These are phyloP conservation scores for Ceratocystis huliohia DNA, from an alignment of 2,329 filamentous ascomycete species.

Conservation along the genomic window DNA sequence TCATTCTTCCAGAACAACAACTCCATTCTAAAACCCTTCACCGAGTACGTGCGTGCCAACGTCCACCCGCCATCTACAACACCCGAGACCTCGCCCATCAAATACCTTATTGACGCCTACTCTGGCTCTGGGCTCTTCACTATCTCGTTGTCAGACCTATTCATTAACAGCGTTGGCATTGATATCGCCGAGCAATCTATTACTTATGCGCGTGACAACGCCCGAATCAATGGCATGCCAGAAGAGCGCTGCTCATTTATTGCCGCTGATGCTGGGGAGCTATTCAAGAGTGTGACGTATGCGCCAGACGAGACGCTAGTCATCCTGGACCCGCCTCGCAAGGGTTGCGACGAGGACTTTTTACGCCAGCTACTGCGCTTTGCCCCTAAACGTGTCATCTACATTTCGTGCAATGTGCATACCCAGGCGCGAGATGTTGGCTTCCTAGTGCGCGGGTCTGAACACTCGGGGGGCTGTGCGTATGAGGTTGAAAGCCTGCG, in stretches of 20 bases:
- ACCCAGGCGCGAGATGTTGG: constrained; percentile 92
- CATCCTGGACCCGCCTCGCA: constrained; percentile 92
- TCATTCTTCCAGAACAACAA: constrained; percentile 99
- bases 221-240: constrained; percentile 57
- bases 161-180: constrained; percentile 76
- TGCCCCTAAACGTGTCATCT: constrained; percentile 67
- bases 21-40: constrained; percentile 80
- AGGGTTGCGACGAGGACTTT: constrained; percentile 83
- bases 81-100: constrained; percentile 38
- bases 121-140: constrained; percentile 96
- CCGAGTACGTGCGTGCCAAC: constrained; percentile 69
- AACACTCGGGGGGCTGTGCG: constrained; percentile 29
- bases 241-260: constrained; percentile 65
- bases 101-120: constrained; percentile 93
- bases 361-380: constrained; percentile 67
- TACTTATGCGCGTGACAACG: constrained; percentile 64
- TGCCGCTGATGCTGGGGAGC: constrained; percentile 69
- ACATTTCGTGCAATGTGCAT: constrained; percentile 96
- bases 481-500: constrained; percentile 85
- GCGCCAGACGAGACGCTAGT: constrained; percentile 68
- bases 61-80: constrained; percentile 45
- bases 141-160: constrained; percentile 74
- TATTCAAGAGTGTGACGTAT: constrained; percentile 51
- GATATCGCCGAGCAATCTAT: constrained; percentile 77
- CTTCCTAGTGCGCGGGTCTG: constrained; percentile 60